Base-by-base conservation (phyloP, 2,329 filamentous ascomycete species). In the Stagonosporopsis vannaccii region DNA sequence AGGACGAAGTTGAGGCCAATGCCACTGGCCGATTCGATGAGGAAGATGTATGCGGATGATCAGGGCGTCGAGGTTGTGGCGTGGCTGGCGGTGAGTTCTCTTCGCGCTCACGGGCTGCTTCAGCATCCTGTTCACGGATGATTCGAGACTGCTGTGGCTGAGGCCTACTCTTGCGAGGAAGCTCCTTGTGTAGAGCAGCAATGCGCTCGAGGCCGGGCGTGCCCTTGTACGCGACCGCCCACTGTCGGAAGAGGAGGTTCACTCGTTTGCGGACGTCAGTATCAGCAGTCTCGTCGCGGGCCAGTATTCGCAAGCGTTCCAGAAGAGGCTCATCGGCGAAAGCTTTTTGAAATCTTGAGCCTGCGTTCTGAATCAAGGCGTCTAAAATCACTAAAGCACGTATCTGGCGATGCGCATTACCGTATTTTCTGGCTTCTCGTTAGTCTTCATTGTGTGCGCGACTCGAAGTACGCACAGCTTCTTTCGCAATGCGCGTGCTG, bases 291-390 rank as follows among this genome's bases (percentile, higher is more conserved):
- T 91, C 84, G 49, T 95, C 93, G 17, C 90, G 92, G 30, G 90
- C 92, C 63, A 94, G 90, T 30, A 98, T 88, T 20, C 95, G 88
- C 48, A 99, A 82, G 22, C 95, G 90, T 77, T 99, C 95, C 2
- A 99, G 85, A 35, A 99, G 81, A 26, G 93, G 90, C 73, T 97
- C 93, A 69, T 99, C 94, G 9, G 88, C 90, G 74, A 98, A 97
- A 15, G 86, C 85, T 44, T 91, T 87, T 76, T 97, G 90, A 72
- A 98, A 97, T 12, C 89, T 86, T 12, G 89, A 83, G 1, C 94
- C 94, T 2, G 92, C 93, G 79, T 99, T 99, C 72, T 97, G 91
- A 58, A 99, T 95, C 35, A 99, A 83, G 37, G 91, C 93, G 74
- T 99, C 95, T 2, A 99, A 85, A 45, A 99, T 88, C 11, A 90